These are phyloP conservation scores for Marchantia polymorpha DNA, from an alignment of 225 moss, liverwort and hornwort genomes.

Conservation along the genomic window DNA sequence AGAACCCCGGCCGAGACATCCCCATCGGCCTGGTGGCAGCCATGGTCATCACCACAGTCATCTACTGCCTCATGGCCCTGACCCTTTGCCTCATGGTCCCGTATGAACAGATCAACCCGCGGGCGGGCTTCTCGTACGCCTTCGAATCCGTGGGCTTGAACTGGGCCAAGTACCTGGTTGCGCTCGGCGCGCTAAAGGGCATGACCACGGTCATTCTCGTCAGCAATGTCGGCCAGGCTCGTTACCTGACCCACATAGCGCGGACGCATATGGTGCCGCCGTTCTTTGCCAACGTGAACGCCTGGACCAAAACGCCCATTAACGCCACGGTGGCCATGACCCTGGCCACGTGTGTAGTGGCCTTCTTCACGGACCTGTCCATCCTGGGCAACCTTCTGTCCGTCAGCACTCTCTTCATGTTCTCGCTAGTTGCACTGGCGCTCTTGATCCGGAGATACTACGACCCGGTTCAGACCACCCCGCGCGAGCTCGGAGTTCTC, in stretches of 20 bases:
- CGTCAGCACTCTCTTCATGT: slow-evolving; percentile 79
- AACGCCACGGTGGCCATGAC: slow-evolving; percentile 56
- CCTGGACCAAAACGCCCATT: slow-evolving; percentile 57
- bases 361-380: slow-evolving; percentile 60
- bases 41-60: slow-evolving; percentile 54
- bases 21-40: slow-evolving; percentile 75
- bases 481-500: slow-evolving; percentile 30
- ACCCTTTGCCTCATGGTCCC: slow-evolving; percentile 78
- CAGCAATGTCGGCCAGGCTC: slow-evolving; percentile 59
- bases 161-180: slow-evolving; percentile 84
- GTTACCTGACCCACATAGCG: slow-evolving; percentile 82
- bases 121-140: slow-evolving; percentile 65
- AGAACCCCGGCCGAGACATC: slow-evolving; percentile 62
- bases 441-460: slow-evolving; percentile 62
- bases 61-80: slow-evolving; percentile 79
- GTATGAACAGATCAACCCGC: slow-evolving; percentile 34
- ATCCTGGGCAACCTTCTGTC: slow-evolving; percentile 72
- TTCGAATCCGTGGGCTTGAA: slow-evolving; percentile 63
- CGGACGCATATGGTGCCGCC: slow-evolving; percentile 72
- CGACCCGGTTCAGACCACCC: slow-evolving; percentile 48
- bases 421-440: slow-evolving; percentile 35
- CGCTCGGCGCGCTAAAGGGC: slow-evolving; percentile 76
- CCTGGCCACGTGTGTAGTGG: slow-evolving; percentile 38
- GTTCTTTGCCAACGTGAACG: slow-evolving; percentile 64
- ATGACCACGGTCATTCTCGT: slow-evolving; percentile 75